Conservation (phyloP, 257 asterid species). For the Rhazya stricta region DNA sequence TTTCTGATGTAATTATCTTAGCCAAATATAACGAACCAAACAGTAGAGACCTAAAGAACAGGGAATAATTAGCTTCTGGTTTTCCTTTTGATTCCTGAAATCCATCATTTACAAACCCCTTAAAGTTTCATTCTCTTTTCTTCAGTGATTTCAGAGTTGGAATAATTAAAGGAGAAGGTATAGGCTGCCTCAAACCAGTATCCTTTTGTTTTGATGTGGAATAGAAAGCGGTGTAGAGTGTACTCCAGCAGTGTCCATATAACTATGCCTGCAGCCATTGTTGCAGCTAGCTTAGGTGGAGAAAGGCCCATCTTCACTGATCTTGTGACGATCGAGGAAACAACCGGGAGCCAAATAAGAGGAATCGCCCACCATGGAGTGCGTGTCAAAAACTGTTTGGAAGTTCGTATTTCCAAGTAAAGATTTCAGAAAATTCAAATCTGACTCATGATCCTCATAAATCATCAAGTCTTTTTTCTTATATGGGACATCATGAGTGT, state of each 20-base stretch:
- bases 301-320: conserved; percentile 41
- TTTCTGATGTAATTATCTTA: not conserved
- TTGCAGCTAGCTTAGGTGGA: conserved; percentile 34
- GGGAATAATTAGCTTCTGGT: too few species aligned
- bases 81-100: not conserved
- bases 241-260: conserved; percentile 75
- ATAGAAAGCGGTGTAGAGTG: conserved; percentile 26
- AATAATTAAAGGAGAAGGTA: not conserved
- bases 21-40: too few species aligned
- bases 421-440: not conserved
- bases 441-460: too few species aligned
- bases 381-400: conserved; percentile 61
- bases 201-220: conserved; percentile 15
- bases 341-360: conserved; percentile 67
- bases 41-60: too few species aligned
- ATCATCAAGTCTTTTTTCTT: too few species aligned
- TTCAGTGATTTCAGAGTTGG: not conserved
- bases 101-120: not conserved
- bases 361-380: conserved; percentile 78
- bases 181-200: conserved; percentile 11
- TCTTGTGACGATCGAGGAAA: conserved; percentile 31
- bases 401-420: conserved; percentile 12
- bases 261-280: conserved; percentile 40
- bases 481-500: too few species aligned
- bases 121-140: not conserved